A percentile compares a stretch with the other conserved stretches of the same genome.
Conservation (phyloP, 2,329 filamentous ascomycete genomes). For the Talaromyces rugulosus region DNA sequence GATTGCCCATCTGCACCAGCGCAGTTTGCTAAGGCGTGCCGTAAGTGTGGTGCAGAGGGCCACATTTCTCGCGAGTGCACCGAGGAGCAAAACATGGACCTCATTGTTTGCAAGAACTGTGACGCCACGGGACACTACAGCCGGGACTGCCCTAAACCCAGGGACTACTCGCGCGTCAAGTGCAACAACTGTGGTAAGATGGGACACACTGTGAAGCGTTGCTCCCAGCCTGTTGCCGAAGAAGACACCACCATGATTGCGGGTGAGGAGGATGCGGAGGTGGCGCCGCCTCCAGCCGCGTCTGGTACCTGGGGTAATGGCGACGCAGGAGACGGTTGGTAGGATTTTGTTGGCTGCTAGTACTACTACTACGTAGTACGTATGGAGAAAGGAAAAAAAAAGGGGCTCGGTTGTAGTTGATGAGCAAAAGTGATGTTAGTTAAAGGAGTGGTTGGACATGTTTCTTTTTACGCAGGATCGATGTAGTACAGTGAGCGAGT, state of each 20-base stretch:
- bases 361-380: neutral
- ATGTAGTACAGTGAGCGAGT: neutral
- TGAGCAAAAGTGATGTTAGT: neutral
- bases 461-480: neutral
- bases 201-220: constrained; percentile 41
- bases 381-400: neutral
- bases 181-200: constrained; percentile 44
- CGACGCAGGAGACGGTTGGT: constrained; percentile 2
- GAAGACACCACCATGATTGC: constrained; percentile 14
- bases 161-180: constrained; percentile 41
- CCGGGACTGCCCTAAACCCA: constrained; percentile 41
- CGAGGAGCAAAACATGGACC: constrained; percentile 36
- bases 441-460: neutral
- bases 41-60: constrained; percentile 44
- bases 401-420: neutral
- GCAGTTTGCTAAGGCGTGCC: constrained; percentile 33
- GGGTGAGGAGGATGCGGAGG: constrained; percentile 1
- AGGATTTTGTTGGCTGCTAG: neutral
- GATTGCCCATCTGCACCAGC: constrained; percentile 37
- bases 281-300: neutral
- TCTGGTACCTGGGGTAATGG: neutral
- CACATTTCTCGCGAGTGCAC: constrained; percentile 42
- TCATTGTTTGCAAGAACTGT: constrained; percentile 43
- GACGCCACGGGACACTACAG: constrained; percentile 42
- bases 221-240: constrained; percentile 24